Evolutionary conservation across 2,329 filamentous ascomycete genomes (phyloP), one percentile per base, ranked within the genome.

Genomic region (Kalaharituber pfeilii): DNA sequence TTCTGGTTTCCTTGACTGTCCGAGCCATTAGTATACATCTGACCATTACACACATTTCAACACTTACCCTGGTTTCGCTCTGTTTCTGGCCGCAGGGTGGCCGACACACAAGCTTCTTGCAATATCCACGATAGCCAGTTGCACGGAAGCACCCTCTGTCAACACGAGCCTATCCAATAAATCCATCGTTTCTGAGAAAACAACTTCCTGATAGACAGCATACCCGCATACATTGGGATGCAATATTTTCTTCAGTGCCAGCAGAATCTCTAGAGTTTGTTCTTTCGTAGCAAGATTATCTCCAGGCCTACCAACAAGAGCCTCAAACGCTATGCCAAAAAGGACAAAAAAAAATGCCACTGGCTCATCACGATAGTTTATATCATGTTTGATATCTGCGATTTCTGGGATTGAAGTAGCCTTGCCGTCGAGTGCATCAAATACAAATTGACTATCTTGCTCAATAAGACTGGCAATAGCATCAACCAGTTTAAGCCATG

Each of bases 291-390:
- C 81, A 27, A 87, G 74, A 9, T 81, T 73, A 61, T 84, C 80
- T 22, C 78, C 76, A 4, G 84, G 81, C 49, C 87, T 80, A 5
- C 86, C 86, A 6, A 89, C 89, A 22, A 98, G 76, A 18, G 93
- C 89, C 69, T 98, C 93, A 62, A 98, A 96, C 0, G 89, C 87
- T 55, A 98, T 81, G 9, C 91, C 91, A 63, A 96, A 98, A 0
- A 98, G 76, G 13, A 98, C 89, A 64, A 98, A 98, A 72, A 98
- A 98, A 74, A 98, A 98, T 0, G 91, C 91, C 1, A 96, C 86
- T 0, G 91, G 91, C 66, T 98, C 91, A 65, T 96, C 89, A 49
- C 91, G 84, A 67, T 98, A 98, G 68, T 96, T 96, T 70, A 98
- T 96, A 60, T 89, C 85, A 50, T 81, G 75, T 2, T 75, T 76